Conservation (phyloP, 148 eudicot genomes). For the Rhododendron ovatum region DNA sequence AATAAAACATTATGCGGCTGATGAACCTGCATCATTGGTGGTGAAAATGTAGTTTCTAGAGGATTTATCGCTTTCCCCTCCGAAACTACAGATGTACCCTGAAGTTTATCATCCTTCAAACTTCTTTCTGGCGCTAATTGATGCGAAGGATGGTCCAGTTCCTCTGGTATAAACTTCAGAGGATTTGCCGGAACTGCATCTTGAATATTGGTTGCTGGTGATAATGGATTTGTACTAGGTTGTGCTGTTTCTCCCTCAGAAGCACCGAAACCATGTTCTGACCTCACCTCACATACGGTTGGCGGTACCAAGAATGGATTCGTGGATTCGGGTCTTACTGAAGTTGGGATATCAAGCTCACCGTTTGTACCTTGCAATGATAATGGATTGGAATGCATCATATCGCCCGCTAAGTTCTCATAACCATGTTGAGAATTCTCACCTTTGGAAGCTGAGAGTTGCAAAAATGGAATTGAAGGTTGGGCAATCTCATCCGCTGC, state of each 20-base stretch:
- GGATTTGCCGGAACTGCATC: constrained; percentile 14
- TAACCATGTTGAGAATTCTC: constrained; percentile 15
- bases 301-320: constrained; percentile 6
- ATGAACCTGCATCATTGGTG: constrained; percentile 24
- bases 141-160: constrained; percentile 9
- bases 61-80: constrained; percentile 24
- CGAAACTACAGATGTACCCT: constrained; percentile 12
- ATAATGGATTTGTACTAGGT: constrained; percentile 15
- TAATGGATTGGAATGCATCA: constrained; percentile 17
- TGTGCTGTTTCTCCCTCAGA: constrained; percentile 15
- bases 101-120: constrained; percentile 21
- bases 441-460: constrained; percentile 12
- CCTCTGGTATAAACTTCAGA: constrained; percentile 11
- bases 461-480: constrained; percentile 18
- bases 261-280: constrained; percentile 16
- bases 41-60: constrained; percentile 20
- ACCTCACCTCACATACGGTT: constrained; percentile 5
- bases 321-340: constrained; percentile 4
- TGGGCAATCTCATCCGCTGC: constrained; percentile 5
- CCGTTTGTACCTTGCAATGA: constrained; percentile 20
- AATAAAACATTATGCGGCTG: constrained; percentile 26
- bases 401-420: constrained; percentile 16
- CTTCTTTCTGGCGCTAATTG: constrained; percentile 14
- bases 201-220: constrained; percentile 15
- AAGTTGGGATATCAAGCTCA: constrained; percentile 13